A percentile compares a stretch with the other conserved stretches of the same genome.
Evolutionary conservation across 129 eudicot species (phyloP).

Genomic region (Sambucus nigra): DNA sequence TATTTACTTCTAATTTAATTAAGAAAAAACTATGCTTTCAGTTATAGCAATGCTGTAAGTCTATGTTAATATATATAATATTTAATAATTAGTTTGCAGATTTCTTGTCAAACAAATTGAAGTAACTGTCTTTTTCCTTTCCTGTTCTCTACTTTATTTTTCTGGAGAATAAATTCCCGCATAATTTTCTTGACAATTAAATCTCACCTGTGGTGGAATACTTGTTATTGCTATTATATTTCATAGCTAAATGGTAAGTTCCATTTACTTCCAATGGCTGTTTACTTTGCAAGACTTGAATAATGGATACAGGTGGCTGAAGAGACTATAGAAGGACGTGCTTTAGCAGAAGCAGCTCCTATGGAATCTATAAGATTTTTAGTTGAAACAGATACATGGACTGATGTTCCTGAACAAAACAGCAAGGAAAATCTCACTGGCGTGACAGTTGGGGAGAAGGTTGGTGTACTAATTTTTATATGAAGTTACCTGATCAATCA

Average conservation of each 20-base stretch:
- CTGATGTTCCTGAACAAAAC: constrained; percentile 25
- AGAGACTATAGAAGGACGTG: constrained; percentile 60
- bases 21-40: too few relatives aligned
- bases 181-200: too few relatives aligned
- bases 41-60: too few relatives aligned
- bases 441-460: constrained; percentile 54
- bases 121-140: too few relatives aligned
- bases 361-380: constrained; percentile 71
- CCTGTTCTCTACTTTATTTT: too few relatives aligned
- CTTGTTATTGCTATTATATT: background rate
- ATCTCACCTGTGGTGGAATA: too few relatives aligned
- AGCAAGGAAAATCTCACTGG: constrained; percentile 15
- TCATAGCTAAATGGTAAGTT: background rate
- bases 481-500: constrained; percentile 1
- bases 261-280: background rate
- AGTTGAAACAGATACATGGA: constrained; percentile 37
- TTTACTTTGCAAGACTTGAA: background rate
- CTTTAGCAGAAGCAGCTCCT: constrained; percentile 69
- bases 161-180: too few relatives aligned
- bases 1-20: too few relatives aligned
- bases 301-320: constrained; percentile 26
- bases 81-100: too few relatives aligned
- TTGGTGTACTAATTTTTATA: constrained; percentile 17
- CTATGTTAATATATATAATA: too few relatives aligned
- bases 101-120: too few relatives aligned